Evolutionary conservation across 1,139 yeast species (phyloP), one percentile per base, ranked within the genome.

Genomic region (Yamadazyma pseudoaaseri): DNA sequence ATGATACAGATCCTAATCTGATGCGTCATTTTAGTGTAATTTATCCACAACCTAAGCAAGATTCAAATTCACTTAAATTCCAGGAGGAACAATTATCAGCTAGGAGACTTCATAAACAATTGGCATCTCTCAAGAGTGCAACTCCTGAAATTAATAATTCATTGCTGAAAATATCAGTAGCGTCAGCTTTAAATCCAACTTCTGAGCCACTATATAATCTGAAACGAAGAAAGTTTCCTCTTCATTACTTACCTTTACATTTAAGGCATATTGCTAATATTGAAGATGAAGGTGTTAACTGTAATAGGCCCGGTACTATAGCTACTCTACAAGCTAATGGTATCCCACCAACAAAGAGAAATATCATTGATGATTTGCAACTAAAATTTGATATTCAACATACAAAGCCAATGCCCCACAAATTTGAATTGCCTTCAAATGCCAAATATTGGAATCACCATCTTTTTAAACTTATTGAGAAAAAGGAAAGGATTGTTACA

Each of bases 301-400:
- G 47, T 20, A 44, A 46, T 28, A 36, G 41, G 9, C 44, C 47
- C 9, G 44, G 48, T 28, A 28, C 45, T 16, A 23, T 39, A 24
- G 34, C 47, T 1, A 50, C 59, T 16, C 33, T 45, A 13, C 44
- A 36, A 29, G 37, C 43, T 20, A 33, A 36, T 13, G 48, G 47
- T 10, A 46, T 64, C 33, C 70, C 65, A 34, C 73, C 74, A 2
- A 60, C 70, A 13, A 66, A 58, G 41, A 65, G 59, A 40, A 57
- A 59, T 31, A 58, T 66, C 20, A 65, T 58, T 8, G 65, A 60
- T 30, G 76, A 70, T 39, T 54, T 66, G 38, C 41, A 53, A 5
- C 49, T 70, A 20, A 52, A 53, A 26, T 70, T 69, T 37, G 72
- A 70, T 39, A 44, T 70, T n/a, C 75, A 69, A 37, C 60, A 62